Base-by-base conservation (phyloP, 2,329 filamentous ascomycete species). In the Aspergillus brunneoviolaceus region DNA sequence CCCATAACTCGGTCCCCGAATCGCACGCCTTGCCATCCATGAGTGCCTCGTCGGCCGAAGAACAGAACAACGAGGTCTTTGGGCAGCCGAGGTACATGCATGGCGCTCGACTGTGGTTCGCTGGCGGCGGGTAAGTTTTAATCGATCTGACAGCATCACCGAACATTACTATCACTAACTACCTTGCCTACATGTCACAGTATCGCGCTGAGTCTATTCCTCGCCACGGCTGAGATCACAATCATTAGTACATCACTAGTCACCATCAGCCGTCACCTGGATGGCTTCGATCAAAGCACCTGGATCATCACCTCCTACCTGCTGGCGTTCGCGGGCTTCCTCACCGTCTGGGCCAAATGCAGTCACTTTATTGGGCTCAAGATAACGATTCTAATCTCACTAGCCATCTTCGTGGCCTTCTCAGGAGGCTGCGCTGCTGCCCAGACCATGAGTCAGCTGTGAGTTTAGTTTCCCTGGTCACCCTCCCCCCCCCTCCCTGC, bases 331-430 rank as follows among this genome's bases (percentile, higher is more conserved):
- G 82, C 79, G 11, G 78, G 80, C 76, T 84, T 85, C 52, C 81
- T 84, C 3, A 80, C 85, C 29, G 80, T 81, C 53, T 82, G 85
- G 60, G 83, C 84, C n/a, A 85, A 85, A 63, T 70, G 85, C 45
- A 86, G 84, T 64, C 84, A 86, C 66, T 82, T 86, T 19, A 85
- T 85, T 57, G 84, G 84, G n/a, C 79, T 83, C 2, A 69, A 66
- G 19, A 12, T 53, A 19, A 39, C 29, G 77, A 77, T 57, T 77
- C 81, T 65, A 75, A 83, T 65, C 69, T 85, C 51, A 73, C 81
- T 79, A 51, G 57, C 71, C 2, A 64, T 80, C 10, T 81, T 81
- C 57, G 69, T 72, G 2, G 66, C 75, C 3, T 80, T 79, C 57
- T 81, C 78, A 0, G 71, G 74, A 11, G 76, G 72, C 1, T 81